phyloP scores from a whole-genome alignment of 495 filamentous ascomycete genomes.

The Penicillium cosmopolitanum region DNA sequence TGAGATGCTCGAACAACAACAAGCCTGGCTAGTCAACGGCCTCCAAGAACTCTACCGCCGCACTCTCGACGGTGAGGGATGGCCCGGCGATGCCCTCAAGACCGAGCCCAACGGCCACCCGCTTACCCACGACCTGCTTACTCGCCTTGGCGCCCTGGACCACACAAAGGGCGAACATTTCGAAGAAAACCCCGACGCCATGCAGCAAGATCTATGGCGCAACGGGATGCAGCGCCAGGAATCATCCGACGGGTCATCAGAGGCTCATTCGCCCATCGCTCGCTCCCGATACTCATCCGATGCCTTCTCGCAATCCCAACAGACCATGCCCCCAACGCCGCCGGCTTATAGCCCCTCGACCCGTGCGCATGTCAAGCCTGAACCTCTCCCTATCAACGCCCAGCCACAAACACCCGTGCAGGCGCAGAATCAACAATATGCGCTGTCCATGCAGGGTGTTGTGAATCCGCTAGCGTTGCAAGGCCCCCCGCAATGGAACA shows the following conservation, averaged over 20 bases:
- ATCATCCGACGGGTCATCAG: slow-evolving; percentile 56
- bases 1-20: slow-evolving; percentile 74
- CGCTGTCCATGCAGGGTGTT: slow-evolving; percentile 40
- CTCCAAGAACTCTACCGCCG: slow-evolving; percentile 64
- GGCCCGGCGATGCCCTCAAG: slow-evolving; percentile 58
- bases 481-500: slow-evolving; percentile 26
- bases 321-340: slow-evolving; percentile 41
- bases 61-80: slow-evolving; percentile 51
- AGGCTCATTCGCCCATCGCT: slow-evolving; percentile 50
- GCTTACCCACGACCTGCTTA: slow-evolving; percentile 68
- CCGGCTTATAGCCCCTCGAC: slow-evolving; percentile 40
- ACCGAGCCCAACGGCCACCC: slow-evolving; percentile 60
- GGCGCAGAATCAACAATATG: slow-evolving; percentile 22
- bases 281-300: slow-evolving; percentile 42
- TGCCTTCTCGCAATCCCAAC: slow-evolving; percentile 33
- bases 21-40: slow-evolving; percentile 63
- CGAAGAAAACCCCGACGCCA: slow-evolving; percentile 57
- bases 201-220: slow-evolving; percentile 59
- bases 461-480: slow-evolving; percentile 47
- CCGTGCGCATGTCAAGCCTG: slow-evolving; percentile 36
- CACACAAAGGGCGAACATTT: slow-evolving; percentile 56
- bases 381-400: slow-evolving; percentile 25
- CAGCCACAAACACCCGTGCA: slow-evolving; percentile 1
- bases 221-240: slow-evolving; percentile 56
- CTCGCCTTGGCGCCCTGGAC: slow-evolving; percentile 59